Percentiles rank a stretch among this genome's conserved stretches.
phyloP scores from a whole-genome alignment of 2,329 filamentous ascomycete species.

The Teratosphaeria pseudoeucalypti region DNA sequence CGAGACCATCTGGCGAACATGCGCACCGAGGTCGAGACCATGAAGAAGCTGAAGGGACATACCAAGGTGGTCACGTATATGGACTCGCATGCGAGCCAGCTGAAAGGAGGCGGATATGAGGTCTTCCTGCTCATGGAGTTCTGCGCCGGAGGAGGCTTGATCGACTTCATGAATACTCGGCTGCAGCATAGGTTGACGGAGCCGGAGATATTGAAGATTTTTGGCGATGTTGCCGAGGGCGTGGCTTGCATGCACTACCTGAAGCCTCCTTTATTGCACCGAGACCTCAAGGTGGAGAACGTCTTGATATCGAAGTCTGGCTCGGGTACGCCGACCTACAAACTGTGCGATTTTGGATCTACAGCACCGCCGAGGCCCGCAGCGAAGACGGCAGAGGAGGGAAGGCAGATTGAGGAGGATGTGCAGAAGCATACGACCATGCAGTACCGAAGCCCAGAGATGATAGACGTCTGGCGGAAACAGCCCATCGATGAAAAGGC shows the following conservation, averaged over 20 bases:
- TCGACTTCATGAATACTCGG: constrained; percentile 99
- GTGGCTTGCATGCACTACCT: constrained; percentile 99
- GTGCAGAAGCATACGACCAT: constrained; percentile 94
- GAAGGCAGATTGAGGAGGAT: constrained; percentile 88
- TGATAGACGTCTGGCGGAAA: constrained; percentile 96
- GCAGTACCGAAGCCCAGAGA: constrained; percentile 95
- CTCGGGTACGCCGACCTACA: constrained; percentile 64
- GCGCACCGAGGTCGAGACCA: constrained; percentile 97
- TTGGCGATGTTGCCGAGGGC: constrained; percentile 88
- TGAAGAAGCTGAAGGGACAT: constrained; percentile 98
- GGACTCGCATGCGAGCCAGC: constrained; percentile 92
- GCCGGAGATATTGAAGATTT: constrained; percentile 94
- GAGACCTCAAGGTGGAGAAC: constrained; percentile 96
- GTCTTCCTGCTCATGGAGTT: constrained; percentile 98
- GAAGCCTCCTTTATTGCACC: constrained; percentile 81
- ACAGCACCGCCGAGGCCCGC: constrained; percentile 74
- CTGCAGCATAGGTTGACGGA: constrained; percentile 93
- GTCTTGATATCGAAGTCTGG: constrained; percentile 62
- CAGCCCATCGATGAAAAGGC: constrained; percentile 97
- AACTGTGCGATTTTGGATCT: constrained; percentile 96
- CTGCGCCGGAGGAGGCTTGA: constrained; percentile 86
- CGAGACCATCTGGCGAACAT: constrained; percentile 90
- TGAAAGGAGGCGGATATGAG: constrained; percentile 88
- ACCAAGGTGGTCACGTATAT: constrained; percentile 94
- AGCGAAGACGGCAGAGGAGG: constrained; percentile 77